phyloP scores from a whole-genome alignment of 139 green algal genomes.

The Astrephomene gubernaculifera region DNA sequence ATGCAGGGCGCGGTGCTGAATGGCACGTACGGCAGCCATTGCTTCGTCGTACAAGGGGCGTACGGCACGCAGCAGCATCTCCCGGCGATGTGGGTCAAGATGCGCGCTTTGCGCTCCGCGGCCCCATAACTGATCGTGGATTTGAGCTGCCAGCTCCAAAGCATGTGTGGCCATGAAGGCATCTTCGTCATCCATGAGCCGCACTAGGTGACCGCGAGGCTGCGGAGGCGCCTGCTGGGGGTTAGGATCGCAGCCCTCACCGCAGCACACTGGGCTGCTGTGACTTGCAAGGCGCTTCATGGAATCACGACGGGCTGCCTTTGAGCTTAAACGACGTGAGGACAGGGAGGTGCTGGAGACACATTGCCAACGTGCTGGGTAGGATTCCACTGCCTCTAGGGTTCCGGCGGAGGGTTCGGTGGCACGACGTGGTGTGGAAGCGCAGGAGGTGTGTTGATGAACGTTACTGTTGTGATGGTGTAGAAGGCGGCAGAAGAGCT shows the following conservation, averaged over 20 bases:
- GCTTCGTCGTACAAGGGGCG: neutral
- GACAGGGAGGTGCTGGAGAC: neutral
- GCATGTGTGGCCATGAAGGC: neutral
- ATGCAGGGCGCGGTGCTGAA: conserved; percentile 8
- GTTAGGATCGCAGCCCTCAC: neutral
- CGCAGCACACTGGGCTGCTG: neutral
- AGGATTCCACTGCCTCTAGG: neutral
- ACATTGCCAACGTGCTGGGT: neutral
- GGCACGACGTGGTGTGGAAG: no score
- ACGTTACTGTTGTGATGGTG: neutral
- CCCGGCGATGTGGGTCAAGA: neutral
- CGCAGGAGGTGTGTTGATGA: neutral
- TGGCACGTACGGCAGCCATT: neutral
- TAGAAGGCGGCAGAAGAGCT: neutral
- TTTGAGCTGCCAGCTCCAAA: conserved; percentile 2
- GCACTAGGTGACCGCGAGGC: neutral
- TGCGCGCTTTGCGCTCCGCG: neutral
- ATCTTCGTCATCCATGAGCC: neutral
- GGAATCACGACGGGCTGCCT: neutral
- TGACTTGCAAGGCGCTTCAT: neutral
- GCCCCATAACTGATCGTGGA: conserved; percentile 13
- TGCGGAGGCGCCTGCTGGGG: neutral
- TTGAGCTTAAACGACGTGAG: neutral
- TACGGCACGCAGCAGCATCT: neutral
- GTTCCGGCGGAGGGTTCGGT: neutral